phyloP scores from a whole-genome alignment of 2,329 filamentous ascomycete species.

The Hirsutella rhossiliensis region DNA sequence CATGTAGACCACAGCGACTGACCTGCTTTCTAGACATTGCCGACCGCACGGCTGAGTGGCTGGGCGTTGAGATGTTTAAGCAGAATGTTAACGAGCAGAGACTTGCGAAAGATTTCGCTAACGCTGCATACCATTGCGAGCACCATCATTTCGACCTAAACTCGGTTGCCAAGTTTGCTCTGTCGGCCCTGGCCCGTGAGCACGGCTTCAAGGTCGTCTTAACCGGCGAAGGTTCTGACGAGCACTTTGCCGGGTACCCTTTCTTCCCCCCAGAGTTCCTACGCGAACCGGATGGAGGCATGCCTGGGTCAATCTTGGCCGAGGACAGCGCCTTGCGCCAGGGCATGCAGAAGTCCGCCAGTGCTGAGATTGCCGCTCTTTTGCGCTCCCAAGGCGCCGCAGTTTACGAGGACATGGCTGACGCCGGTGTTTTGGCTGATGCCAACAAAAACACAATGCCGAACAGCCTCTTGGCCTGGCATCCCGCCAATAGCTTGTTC shows the following conservation, averaged over 20 bases:
- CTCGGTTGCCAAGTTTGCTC: conserved; percentile 35
- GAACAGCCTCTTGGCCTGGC: not conserved
- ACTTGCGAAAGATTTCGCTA: conserved; percentile 17
- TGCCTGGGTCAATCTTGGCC: conserved; percentile 12
- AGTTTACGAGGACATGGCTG: not conserved
- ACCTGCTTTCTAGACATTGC: conserved; percentile 12
- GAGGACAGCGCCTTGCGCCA: conserved; percentile 1
- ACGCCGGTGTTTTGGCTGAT: not conserved
- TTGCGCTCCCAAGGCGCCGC: not conserved
- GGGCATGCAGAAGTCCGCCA: not conserved
- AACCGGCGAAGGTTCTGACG: conserved; percentile 39
- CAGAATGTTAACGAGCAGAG: conserved; percentile 13
- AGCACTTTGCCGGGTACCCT: conserved; percentile 40
- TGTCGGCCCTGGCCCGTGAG: conserved; percentile 30
- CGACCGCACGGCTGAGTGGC: conserved; percentile 17
- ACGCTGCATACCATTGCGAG: conserved; percentile 18
- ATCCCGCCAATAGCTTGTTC: not conserved
- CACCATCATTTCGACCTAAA: conserved; percentile 33
- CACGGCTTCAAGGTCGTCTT: conserved; percentile 40
- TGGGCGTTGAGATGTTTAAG: conserved; percentile 17
- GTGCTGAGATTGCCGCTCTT: not conserved
- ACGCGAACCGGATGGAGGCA: conserved; percentile 30
- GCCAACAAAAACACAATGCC: not conserved
- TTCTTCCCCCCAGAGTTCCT: conserved; percentile 33
- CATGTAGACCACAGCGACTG: not conserved